These are phyloP conservation scores for Lablab purpureus DNA, from an alignment of 306 rosid species.

Conservation along the genomic window DNA sequence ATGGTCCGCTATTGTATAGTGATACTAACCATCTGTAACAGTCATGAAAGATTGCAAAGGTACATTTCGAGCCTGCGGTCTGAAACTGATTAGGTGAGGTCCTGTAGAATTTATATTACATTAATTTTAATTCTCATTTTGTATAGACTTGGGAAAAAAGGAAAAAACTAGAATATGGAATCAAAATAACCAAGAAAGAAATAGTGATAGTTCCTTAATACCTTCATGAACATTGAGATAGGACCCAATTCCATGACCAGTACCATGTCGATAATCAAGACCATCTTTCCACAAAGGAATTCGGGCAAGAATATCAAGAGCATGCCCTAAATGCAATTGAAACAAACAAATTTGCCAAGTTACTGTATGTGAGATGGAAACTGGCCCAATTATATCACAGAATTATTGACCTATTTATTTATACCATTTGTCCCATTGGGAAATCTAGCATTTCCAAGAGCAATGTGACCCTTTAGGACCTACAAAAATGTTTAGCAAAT, in stretches of 20 bases:
- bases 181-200: constrained; percentile 37
- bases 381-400: constrained; percentile 20
- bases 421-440: constrained; percentile 97
- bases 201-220: constrained; percentile 38
- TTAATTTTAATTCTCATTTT: constrained; percentile 8
- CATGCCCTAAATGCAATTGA: constrained; percentile 62
- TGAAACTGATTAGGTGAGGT: constrained; percentile 96
- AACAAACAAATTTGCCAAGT: constrained; percentile 8
- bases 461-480: constrained; percentile 97
- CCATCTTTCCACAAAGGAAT: constrained; percentile 93
- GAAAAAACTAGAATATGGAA: constrained; percentile 13
- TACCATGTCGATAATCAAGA: constrained; percentile 98
- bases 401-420: constrained; percentile 17
- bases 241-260: constrained; percentile 99
- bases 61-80: constrained; percentile 86
- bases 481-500: constrained; percentile 54
- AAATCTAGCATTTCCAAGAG: constrained; percentile 89
- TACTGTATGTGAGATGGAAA: constrained; percentile 7
- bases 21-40: constrained; percentile 91
- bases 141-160: constrained; percentile 1
- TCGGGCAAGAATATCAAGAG: constrained; percentile 95
- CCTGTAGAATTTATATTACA: constrained; percentile 61
- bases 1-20: not conserved
- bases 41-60: constrained; percentile 94
- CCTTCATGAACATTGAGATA: constrained; percentile 99